Evolutionary conservation across 768 basidiomycete genomes (phyloP).

Genomic region (Filobasidium wieringae): DNA sequence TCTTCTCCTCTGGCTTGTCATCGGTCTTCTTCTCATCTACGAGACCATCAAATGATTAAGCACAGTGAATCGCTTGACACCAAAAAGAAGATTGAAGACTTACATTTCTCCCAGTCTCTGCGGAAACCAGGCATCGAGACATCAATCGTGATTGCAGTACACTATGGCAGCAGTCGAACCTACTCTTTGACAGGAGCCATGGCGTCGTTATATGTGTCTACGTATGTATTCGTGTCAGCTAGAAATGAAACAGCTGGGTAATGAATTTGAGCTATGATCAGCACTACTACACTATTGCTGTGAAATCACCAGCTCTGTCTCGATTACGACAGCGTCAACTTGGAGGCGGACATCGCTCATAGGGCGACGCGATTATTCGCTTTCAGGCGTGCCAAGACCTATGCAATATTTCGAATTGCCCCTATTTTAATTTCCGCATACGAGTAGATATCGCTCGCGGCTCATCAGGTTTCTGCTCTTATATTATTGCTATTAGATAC

Average conservation of each 20-base stretch:
- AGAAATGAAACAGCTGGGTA: background rate
- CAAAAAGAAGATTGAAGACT: slow-evolving; percentile 9
- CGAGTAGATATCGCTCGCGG: no score
- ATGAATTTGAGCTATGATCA: slow-evolving; percentile 5
- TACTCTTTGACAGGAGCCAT: background rate
- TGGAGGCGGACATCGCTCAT: no score
- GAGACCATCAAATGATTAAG: background rate
- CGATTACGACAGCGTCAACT: background rate
- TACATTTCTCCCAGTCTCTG: slow-evolving; percentile 99
- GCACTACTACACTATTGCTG: no score
- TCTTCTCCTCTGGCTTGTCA: slow-evolving; percentile 85
- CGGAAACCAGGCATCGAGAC: background rate
- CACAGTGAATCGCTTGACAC: background rate
- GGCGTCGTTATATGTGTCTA: background rate
- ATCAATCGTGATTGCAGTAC: background rate
- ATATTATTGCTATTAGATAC: no score
- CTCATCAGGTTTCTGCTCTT: no score
- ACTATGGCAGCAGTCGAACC: background rate
- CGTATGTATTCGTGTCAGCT: background rate
- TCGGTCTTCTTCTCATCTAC: slow-evolving; percentile 40
- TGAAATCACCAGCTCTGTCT: slow-evolving; percentile 10
- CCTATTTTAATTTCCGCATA: no score
- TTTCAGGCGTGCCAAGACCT: no score
- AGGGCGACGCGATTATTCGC: no score
- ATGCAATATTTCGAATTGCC: no score